Base-by-base conservation (phyloP, 2,329 filamentous ascomycete species). In the Lasiodiplodia hormozganensis region DNA sequence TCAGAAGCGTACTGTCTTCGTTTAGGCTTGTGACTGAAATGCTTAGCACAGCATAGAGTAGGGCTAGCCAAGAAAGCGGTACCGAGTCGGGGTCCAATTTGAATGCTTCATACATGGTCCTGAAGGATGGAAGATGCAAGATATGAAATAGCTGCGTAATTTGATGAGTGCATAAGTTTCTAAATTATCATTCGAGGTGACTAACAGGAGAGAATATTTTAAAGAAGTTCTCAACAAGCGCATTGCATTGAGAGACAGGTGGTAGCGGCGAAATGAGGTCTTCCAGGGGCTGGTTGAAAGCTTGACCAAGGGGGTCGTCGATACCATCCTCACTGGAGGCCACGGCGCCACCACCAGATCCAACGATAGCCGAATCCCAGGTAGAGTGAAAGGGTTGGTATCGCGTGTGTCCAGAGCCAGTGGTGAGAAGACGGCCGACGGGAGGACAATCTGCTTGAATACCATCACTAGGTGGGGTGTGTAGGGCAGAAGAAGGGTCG, bases 161-260 rank as follows among this genome's bases (percentile, higher is more conserved):
- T 4, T 5, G 1, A 34, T 54, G 14, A 54, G 52, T 8, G 6
- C 7, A 10, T 2, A 25, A 31, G 3, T 25, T 28, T 6, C 6
- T 18, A 16, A 6, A 2, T 18, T 8, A 1, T 1, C 23, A 8
- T 18, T 8, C 5, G 14, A 28, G 16, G 18, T 8, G 28, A 18
- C 52, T 1, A 18, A 54, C 52, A 14, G 52, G 52, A 18, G 64
- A 66, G 23, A 66, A 66, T 5, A 66, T 14, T 4, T 38, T 40
- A 14, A 66, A 66, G 64, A 66, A 66, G 7, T 36, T 49, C 14
- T 66, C 64, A 18, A 38, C 21, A 14, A 66, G 34, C n/a, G 31
- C 23, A 36, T 43, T 31, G 21, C 64, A 66, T n/a, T 57, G 28
- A 25, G 52, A 54, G 23, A 18, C 6, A 16, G 52, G 52, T 16